These are phyloP conservation scores for Sporothrix phasma DNA, from an alignment of 2,329 filamentous ascomycete species.

Conservation along the genomic window DNA sequence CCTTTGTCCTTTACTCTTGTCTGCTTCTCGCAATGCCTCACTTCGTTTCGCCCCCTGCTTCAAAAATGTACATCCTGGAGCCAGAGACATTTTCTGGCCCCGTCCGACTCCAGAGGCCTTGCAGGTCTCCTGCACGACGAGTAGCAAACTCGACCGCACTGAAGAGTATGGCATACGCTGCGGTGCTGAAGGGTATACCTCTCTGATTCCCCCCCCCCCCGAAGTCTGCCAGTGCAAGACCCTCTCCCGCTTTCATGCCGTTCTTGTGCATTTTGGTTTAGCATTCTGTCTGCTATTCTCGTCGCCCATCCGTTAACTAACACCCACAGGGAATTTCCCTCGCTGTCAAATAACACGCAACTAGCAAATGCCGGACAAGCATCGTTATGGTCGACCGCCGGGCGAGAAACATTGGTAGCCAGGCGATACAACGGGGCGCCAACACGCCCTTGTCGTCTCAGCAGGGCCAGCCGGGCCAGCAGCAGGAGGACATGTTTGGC, in stretches of 20 bases:
- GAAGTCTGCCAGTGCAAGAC: too few species aligned
- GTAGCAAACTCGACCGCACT: constrained; percentile 3
- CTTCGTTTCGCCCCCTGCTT: background rate
- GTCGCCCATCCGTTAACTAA: background rate
- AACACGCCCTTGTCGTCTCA: constrained; percentile 42
- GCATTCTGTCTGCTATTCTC: background rate
- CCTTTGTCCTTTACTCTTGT: background rate
- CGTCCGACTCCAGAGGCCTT: constrained; percentile 10
- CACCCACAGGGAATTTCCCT: constrained; percentile 50
- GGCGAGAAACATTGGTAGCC: constrained; percentile 39
- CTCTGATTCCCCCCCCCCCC: too few species aligned
- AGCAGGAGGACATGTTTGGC: constrained; percentile 39
- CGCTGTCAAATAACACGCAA: constrained; percentile 51
- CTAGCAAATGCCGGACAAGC: constrained; percentile 38
- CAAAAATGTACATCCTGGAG: constrained; percentile 11
- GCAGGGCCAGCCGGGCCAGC: constrained; percentile 40
- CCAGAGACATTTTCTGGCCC: constrained; percentile 9
- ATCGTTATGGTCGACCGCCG: constrained; percentile 46
- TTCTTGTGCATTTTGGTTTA: background rate
- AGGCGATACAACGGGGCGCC: constrained; percentile 40
- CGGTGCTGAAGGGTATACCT: constrained; percentile 14
- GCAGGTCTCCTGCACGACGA: constrained; percentile 13
- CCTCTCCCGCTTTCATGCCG: too few species aligned
- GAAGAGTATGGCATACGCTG: constrained; percentile 14
- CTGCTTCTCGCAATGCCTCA: background rate